phyloP scores from a whole-genome alignment of 2,329 filamentous ascomycete species.

The Fusarium cyanostomum region DNA sequence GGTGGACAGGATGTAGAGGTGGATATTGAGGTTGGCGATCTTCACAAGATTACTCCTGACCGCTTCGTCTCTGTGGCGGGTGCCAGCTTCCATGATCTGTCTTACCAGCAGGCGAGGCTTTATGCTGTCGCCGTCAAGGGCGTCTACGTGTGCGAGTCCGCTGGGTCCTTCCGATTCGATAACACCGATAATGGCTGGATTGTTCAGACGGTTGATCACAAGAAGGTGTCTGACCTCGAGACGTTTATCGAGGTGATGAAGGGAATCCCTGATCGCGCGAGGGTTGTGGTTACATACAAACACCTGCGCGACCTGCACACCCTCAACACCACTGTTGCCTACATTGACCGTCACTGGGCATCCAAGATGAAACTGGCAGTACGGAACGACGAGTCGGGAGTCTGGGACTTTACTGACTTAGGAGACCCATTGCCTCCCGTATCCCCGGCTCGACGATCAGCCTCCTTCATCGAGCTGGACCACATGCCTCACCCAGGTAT shows the following conservation, averaged over 20 bases:
- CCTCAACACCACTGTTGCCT: constrained; percentile 89
- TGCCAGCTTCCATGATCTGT: constrained; percentile 93
- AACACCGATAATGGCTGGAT: constrained; percentile 93
- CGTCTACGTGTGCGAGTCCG: constrained; percentile 93
- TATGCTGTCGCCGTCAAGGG: constrained; percentile 93
- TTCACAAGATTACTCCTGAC: constrained; percentile 95
- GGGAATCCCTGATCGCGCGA: constrained; percentile 79
- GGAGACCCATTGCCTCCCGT: constrained; percentile 81
- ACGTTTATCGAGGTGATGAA: constrained; percentile 93
- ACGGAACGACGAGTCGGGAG: constrained; percentile 86
- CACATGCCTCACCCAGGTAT: constrained; percentile 88
- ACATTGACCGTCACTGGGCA: constrained; percentile 95
- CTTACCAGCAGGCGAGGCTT: constrained; percentile 95
- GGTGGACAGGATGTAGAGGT: constrained; percentile 89
- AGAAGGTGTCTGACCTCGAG: constrained; percentile 86
- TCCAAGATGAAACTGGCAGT: constrained; percentile 93
- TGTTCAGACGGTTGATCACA: constrained; percentile 90
- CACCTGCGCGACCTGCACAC: constrained; percentile 95
- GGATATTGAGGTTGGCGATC: constrained; percentile 83
- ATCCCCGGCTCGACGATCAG: constrained; percentile 76
- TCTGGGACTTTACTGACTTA: constrained; percentile 95
- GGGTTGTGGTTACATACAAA: constrained; percentile 94
- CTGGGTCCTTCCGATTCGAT: constrained; percentile 94
- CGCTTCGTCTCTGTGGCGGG: constrained; percentile 95
- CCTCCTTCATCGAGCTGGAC: constrained; percentile 91